Conservation (phyloP, 2,329 filamentous ascomycete species). For the Ophiostoma populinum region DNA sequence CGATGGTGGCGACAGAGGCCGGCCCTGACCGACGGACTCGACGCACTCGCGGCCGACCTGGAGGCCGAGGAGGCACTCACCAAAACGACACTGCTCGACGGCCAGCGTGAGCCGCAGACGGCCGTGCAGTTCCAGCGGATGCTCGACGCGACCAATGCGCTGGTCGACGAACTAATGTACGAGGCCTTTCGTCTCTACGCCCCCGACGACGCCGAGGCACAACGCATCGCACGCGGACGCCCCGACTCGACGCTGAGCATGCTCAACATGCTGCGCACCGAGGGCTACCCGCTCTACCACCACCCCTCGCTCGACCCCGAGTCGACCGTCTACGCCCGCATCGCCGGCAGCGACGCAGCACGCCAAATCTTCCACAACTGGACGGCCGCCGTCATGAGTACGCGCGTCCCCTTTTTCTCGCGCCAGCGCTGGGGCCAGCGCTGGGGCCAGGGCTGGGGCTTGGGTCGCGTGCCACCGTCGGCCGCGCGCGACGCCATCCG, state of each 20-base stretch:
- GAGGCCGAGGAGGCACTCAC: slow-evolving; percentile 5
- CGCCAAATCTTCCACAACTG: slow-evolving; percentile 15
- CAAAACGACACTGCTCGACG: slow-evolving; percentile 1
- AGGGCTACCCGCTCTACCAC: slow-evolving; percentile 19
- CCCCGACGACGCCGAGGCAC: slow-evolving; percentile 10
- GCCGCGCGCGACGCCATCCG: neutral
- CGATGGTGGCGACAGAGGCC: slow-evolving; percentile 9
- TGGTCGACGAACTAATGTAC: slow-evolving; percentile 17
- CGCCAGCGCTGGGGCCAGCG: too few relatives aligned
- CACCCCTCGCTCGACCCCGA: slow-evolving; percentile 12
- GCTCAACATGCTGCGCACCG: slow-evolving; percentile 18
- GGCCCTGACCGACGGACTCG: slow-evolving; percentile 2
- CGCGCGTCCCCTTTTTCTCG: too few relatives aligned
- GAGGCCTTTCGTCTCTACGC: slow-evolving; percentile 15
- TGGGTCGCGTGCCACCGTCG: too few relatives aligned
- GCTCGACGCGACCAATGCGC: slow-evolving; percentile 13
- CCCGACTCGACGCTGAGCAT: slow-evolving; percentile 17
- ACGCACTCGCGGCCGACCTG: slow-evolving; percentile 5
- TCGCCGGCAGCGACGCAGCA: slow-evolving; percentile 13
- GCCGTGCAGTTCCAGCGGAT: slow-evolving; percentile 8
- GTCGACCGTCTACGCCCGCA: slow-evolving; percentile 11
- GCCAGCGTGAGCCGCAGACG: slow-evolving; percentile 17
- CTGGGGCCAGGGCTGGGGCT: too few relatives aligned
- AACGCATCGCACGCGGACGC: slow-evolving; percentile 11
- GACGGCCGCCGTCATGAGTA: slow-evolving; percentile 25